Percentiles rank a stretch among this genome's conserved stretches.
Conservation (phyloP, 176 grass and related monocot species). For the Oryza nivara region DNA sequence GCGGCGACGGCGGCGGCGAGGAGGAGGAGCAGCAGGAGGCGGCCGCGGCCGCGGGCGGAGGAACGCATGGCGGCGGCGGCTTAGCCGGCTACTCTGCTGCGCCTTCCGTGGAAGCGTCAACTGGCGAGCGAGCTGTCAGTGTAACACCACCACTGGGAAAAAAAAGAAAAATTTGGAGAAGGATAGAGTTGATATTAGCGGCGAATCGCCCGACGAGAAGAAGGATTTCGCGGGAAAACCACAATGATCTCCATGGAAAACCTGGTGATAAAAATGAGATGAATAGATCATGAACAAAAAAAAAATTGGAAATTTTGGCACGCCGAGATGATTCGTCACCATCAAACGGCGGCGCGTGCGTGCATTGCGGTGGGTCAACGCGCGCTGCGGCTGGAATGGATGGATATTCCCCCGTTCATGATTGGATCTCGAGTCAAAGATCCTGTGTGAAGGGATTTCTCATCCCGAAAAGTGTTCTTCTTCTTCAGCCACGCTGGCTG, state of each 20-base stretch:
- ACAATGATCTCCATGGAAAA: background rate
- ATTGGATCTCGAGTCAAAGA: background rate
- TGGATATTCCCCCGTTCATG: background rate
- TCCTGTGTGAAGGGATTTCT: background rate
- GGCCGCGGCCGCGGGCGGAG: background rate
- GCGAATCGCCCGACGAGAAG: background rate
- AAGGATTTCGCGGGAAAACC: background rate
- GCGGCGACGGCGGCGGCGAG: constrained; percentile 11
- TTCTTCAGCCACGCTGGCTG: no score
- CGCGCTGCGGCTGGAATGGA: background rate
- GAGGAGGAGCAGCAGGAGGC: background rate
- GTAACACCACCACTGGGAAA: no score
- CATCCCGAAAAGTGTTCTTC: background rate
- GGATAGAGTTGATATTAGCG: background rate
- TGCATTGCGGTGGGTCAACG: background rate
- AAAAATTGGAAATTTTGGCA: background rate
- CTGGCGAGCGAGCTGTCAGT: background rate
- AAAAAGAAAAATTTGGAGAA: background rate
- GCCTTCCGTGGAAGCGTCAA: background rate
- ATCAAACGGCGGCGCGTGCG: background rate
- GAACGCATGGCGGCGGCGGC: constrained; percentile 25
- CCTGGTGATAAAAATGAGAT: background rate
- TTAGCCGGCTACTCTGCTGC: background rate
- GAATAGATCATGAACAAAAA: background rate
- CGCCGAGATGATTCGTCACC: background rate